phyloP scores from a whole-genome alignment of 129 eudicot genomes.

The Centaurea solstitialis region DNA sequence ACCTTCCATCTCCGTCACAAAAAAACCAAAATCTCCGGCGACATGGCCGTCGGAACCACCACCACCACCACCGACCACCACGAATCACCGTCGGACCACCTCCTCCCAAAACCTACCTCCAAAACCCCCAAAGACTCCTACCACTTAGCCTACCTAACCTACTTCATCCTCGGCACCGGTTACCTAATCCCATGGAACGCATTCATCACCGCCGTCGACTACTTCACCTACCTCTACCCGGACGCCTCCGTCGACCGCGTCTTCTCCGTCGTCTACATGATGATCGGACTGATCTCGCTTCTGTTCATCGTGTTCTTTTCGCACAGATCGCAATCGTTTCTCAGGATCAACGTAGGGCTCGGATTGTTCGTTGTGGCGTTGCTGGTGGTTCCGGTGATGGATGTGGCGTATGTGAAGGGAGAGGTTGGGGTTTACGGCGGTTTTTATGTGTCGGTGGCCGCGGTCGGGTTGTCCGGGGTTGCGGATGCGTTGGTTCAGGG shows the following conservation, averaged over 20 bases:
- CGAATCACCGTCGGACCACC: constrained; percentile 48
- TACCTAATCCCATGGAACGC: constrained; percentile 98
- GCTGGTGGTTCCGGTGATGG: constrained; percentile 71
- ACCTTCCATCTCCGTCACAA: neutral
- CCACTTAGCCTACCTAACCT: constrained; percentile 78
- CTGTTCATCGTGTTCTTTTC: constrained; percentile 51
- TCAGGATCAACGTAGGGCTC: constrained; percentile 72
- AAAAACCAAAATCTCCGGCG: constrained; percentile 18
- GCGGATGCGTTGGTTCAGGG: constrained; percentile 91
- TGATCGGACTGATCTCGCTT: constrained; percentile 49
- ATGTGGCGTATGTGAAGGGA: constrained; percentile 62
- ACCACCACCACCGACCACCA: constrained; percentile 37
- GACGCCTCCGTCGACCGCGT: constrained; percentile 79
- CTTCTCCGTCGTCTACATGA: constrained; percentile 75
- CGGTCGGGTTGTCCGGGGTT: constrained; percentile 60
- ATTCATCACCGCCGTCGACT: constrained; percentile 99
- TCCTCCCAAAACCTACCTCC: constrained; percentile 25
- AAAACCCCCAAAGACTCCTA: constrained; percentile 66
- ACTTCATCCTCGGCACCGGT: constrained; percentile 89
- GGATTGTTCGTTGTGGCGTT: constrained; percentile 60
- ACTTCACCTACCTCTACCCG: constrained; percentile 88
- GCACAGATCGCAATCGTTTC: constrained; percentile 48
- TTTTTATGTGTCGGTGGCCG: constrained; percentile 66
- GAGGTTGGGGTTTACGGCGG: constrained; percentile 57
- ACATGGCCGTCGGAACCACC: constrained; percentile 39